A percentile compares a stretch with the other conserved stretches of the same genome.
These are phyloP conservation scores for Bretschneidera sinensis DNA, from an alignment of 345 rosid species.

Conservation along the genomic window DNA sequence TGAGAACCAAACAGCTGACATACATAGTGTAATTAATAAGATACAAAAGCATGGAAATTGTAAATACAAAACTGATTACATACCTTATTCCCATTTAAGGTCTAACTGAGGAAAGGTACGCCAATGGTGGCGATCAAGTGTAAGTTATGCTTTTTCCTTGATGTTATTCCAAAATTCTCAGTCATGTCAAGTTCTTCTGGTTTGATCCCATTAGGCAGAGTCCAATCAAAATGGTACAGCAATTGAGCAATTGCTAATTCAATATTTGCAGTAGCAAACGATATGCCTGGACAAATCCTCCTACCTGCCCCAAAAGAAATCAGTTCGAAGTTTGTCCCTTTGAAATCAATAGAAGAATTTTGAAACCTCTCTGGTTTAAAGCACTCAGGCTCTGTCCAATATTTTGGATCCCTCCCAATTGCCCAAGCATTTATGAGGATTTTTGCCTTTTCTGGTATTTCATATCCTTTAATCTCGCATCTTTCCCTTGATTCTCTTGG, in stretches of 20 bases:
- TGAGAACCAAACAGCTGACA: no score
- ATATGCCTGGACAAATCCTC: constrained; percentile 18
- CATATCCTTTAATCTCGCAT: constrained; percentile 23
- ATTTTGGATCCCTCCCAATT: constrained; percentile 26
- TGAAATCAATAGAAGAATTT: constrained; percentile 11
- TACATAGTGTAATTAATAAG: no score
- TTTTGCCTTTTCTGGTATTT: constrained; percentile 15
- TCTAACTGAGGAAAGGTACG: background rate
- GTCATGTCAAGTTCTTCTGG: constrained; percentile 14
- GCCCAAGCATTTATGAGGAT: constrained; percentile 24
- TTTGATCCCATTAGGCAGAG: constrained; percentile 10
- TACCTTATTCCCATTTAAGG: no score
- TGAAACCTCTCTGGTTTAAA: constrained; percentile 12
- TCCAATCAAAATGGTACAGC: constrained; percentile 19
- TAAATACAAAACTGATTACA: no score
- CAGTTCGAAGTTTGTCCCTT: constrained; percentile 17
- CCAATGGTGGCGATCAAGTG: background rate
- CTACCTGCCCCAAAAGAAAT: constrained; percentile 18
- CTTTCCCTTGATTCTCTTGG: constrained; percentile 24
- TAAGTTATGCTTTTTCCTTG: constrained; percentile 8
- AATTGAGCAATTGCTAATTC: constrained; percentile 13
- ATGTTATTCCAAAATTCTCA: constrained; percentile 3
- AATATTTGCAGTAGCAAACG: constrained; percentile 13
- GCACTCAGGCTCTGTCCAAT: constrained; percentile 16
- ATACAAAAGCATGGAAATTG: no score